A percentile compares a stretch with the other conserved stretches of the same genome.
Evolutionary conservation across 495 filamentous ascomycete genomes (phyloP).

Genomic region (Clavariopsis aquatica): DNA sequence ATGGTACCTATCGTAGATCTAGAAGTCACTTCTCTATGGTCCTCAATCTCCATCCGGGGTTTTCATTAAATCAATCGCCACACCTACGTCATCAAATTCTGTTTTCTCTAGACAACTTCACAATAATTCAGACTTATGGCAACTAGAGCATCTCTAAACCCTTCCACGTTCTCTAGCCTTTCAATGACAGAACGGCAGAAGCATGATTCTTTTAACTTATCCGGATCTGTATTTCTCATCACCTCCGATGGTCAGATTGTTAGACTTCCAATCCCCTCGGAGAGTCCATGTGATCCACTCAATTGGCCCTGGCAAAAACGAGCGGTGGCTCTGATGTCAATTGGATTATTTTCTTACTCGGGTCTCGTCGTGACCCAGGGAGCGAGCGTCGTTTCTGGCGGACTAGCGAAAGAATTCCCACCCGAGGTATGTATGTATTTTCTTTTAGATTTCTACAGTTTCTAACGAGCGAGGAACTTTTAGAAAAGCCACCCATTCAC

Average conservation of each 20-base stretch:
- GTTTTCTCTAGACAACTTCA: not conserved
- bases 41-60: not conserved
- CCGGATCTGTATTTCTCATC: conserved; percentile 28
- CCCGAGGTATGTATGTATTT: not conserved
- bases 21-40: not conserved
- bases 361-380: conserved; percentile 3
- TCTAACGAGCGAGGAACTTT: not conserved
- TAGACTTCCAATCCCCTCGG: conserved; percentile 17
- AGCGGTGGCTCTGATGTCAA: conserved; percentile 1
- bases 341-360: conserved; percentile 3
- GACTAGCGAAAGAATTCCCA: not conserved
- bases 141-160: not conserved
- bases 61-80: not conserved
- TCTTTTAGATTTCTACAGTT: not conserved
- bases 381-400: not conserved
- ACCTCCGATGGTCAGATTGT: conserved; percentile 4
- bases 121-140: not conserved
- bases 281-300: conserved; percentile 11
- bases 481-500: conserved; percentile 5
- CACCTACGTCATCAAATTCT: not conserved
- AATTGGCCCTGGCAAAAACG: conserved; percentile 13
- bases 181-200: conserved; percentile 3
- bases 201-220: conserved; percentile 12
- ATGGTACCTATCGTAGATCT: not conserved
- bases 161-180: not conserved